phyloP scores from a whole-genome alignment of 2,329 filamentous ascomycete genomes.

The Aspergillus udagawae region DNA sequence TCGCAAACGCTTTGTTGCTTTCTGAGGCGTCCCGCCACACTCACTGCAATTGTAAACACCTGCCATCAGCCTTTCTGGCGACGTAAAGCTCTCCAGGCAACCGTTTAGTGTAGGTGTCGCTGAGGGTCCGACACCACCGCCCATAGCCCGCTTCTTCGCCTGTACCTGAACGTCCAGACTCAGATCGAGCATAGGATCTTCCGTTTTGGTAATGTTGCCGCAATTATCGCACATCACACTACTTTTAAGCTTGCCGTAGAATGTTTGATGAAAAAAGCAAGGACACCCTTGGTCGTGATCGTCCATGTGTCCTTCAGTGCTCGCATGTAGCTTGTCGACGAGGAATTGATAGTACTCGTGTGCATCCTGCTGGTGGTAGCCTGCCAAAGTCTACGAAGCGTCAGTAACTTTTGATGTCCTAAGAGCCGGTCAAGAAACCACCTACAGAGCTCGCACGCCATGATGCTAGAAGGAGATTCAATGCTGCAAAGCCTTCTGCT shows the following conservation, averaged over 20 bases:
- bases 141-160: constrained; percentile 47
- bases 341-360: constrained; percentile 97
- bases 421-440: constrained; percentile 29
- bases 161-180: constrained; percentile 82
- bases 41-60: constrained; percentile 84
- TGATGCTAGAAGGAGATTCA: constrained; percentile 81
- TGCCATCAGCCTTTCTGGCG: constrained; percentile 66
- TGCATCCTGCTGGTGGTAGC: constrained; percentile 92
- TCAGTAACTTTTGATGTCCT: constrained; percentile 1
- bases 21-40: constrained; percentile 68
- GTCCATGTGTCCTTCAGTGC: constrained; percentile 67
- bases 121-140: constrained; percentile 31
- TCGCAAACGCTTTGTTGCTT: constrained; percentile 77
- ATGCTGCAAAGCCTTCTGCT: constrained; percentile 84
- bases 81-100: constrained; percentile 85
- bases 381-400: constrained; percentile 62
- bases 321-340: constrained; percentile 82
- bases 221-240: constrained; percentile 90
- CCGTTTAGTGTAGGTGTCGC: constrained; percentile 58
- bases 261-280: constrained; percentile 91
- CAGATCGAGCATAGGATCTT: constrained; percentile 87
- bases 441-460: constrained; percentile 75
- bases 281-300: constrained; percentile 58
- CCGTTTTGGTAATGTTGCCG: constrained; percentile 72
- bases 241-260: constrained; percentile 86